Percentiles rank a stretch among this genome's conserved stretches.
phyloP scores from a whole-genome alignment of 2,329 filamentous ascomycete species.

The Metarhizium guizhouense region DNA sequence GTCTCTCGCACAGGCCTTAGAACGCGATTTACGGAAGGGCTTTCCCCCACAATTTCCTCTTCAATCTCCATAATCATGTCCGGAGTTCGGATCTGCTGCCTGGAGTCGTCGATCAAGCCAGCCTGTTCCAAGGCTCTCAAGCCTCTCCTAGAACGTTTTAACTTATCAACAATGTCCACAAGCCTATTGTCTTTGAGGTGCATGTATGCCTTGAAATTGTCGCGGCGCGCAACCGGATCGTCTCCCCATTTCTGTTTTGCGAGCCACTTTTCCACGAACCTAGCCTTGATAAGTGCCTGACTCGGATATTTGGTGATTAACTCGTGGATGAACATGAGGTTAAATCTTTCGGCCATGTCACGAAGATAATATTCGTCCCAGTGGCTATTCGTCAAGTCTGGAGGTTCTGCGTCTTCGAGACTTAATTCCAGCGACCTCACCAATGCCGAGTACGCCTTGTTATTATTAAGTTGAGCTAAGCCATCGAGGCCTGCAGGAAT shows the following conservation, averaged over 20 bases:
- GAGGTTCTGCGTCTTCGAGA: constrained; percentile 39
- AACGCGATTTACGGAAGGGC: constrained; percentile 16
- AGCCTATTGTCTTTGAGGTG: constrained; percentile 40
- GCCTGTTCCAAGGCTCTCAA: constrained; percentile 40
- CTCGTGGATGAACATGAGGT: constrained; percentile 47
- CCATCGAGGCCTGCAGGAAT: constrained; percentile 23
- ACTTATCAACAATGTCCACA: constrained; percentile 40
- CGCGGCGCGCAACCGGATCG: constrained; percentile 39
- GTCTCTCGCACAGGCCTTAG: constrained; percentile 35
- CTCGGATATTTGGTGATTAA: constrained; percentile 52
- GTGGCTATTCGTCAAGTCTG: constrained; percentile 42
- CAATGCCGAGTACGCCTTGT: constrained; percentile 44
- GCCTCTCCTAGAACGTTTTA: constrained; percentile 42
- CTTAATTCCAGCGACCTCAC: constrained; percentile 52
- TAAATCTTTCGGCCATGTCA: constrained; percentile 52
- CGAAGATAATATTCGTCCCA: constrained; percentile 57
- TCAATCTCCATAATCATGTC: constrained; percentile 26
- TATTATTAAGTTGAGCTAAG: constrained; percentile 39
- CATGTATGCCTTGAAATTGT: constrained; percentile 45
- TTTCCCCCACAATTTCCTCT: constrained; percentile 16
- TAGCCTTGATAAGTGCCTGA: constrained; percentile 49
- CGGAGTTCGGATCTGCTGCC: constrained; percentile 15
- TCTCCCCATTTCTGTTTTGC: constrained; percentile 61
- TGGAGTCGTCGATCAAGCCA: constrained; percentile 32
- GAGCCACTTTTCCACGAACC: constrained; percentile 67